Evolutionary conservation across 2,329 filamentous ascomycete genomes (phyloP).

Genomic region (Didymella pomorum): DNA sequence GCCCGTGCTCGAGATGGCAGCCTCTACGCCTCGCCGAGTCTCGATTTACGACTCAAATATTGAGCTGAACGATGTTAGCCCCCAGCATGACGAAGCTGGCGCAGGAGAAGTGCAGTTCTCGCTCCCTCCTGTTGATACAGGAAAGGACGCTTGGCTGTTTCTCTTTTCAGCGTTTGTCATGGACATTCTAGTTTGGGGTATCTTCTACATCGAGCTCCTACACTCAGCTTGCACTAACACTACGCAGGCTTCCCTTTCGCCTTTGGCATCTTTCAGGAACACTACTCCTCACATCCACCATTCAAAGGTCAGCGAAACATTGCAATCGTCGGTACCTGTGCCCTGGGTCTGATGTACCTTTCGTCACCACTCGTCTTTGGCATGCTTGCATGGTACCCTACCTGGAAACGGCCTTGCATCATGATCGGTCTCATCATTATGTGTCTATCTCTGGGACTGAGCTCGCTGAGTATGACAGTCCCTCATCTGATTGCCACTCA

Average conservation of each 20-base stretch:
- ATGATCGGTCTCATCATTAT: conserved; percentile 49
- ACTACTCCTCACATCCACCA: conserved; percentile 67
- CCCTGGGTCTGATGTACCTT: conserved; percentile 62
- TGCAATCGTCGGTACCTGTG: conserved; percentile 70
- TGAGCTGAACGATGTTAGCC: not conserved
- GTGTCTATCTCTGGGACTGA: conserved; percentile 45
- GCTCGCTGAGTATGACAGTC: conserved; percentile 62
- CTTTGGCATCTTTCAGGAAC: conserved; percentile 75
- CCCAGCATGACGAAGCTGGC: not conserved
- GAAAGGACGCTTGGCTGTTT: conserved; percentile 34
- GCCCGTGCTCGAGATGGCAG: conserved; percentile 31
- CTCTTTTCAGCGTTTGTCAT: conserved; percentile 54
- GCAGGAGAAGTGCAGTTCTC: not conserved
- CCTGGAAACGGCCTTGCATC: conserved; percentile 40
- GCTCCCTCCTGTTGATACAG: conserved; percentile 28
- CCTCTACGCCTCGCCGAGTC: not conserved
- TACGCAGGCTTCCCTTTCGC: conserved; percentile 69
- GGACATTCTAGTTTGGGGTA: conserved; percentile 61
- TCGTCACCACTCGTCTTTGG: conserved; percentile 52
- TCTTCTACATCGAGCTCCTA: not conserved
- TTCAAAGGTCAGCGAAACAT: conserved; percentile 64
- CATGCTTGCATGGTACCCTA: conserved; percentile 46
- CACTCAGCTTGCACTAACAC: conserved; percentile 11
- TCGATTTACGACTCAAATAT: conserved; percentile 1
- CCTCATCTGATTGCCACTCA: conserved; percentile 67